Conservation (phyloP, 257 asterid genomes). For the Solanum appendiculatum region DNA sequence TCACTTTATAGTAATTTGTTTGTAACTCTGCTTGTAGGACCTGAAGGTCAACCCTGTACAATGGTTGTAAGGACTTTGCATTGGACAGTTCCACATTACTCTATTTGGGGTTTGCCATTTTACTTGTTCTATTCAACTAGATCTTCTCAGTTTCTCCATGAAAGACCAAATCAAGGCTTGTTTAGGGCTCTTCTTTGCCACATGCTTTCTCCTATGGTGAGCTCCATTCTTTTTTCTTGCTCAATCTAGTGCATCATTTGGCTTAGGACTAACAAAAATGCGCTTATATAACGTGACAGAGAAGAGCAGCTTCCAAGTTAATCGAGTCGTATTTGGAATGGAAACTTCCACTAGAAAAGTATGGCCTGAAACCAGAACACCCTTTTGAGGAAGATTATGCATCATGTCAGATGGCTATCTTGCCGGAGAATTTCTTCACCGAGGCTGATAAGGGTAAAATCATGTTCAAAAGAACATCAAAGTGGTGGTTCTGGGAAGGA, state of each 20-base stretch:
- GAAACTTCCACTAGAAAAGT: constrained; percentile 80
- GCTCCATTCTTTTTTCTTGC: background rate
- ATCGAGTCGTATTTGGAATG: constrained; percentile 69
- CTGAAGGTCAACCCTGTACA: constrained; percentile 66
- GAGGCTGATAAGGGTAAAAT: constrained; percentile 79
- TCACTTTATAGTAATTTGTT: background rate
- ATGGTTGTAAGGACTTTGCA: constrained; percentile 76
- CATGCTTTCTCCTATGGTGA: constrained; percentile 62
- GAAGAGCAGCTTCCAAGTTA: constrained; percentile 45
- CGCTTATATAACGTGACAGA: constrained; percentile 19
- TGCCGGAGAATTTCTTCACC: constrained; percentile 69
- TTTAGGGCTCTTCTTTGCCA: constrained; percentile 50
- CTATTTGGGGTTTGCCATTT: constrained; percentile 89
- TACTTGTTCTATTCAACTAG: constrained; percentile 85
- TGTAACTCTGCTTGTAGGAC: constrained; percentile 24
- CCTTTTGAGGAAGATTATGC: constrained; percentile 94
- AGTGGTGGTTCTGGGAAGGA: constrained; percentile 70
- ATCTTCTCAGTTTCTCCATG: constrained; percentile 71
- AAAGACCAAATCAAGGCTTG: constrained; percentile 78
- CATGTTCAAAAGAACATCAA: constrained; percentile 45
- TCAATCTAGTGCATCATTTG: background rate
- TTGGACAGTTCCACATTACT: constrained; percentile 93
- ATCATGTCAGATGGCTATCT: constrained; percentile 91
- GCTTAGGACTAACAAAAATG: background rate
- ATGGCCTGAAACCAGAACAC: constrained; percentile 77